A percentile compares a stretch with the other conserved stretches of the same genome.
phyloP scores from a whole-genome alignment of 2,329 filamentous ascomycete species.

The Sclerotinia minor region DNA sequence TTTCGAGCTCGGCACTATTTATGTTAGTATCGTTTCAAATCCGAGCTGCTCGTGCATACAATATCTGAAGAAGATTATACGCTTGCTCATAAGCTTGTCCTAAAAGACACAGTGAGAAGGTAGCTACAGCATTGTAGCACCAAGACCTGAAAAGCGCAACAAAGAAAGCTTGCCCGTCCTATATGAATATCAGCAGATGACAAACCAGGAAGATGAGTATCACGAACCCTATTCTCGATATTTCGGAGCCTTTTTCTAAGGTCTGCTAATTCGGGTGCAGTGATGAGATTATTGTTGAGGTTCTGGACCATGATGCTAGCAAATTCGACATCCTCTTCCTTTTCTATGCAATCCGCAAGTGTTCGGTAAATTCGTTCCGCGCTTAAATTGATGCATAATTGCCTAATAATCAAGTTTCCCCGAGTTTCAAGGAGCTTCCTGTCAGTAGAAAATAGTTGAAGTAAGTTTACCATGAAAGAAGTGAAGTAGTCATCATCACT shows the following conservation, averaged over 20 bases:
- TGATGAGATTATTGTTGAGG: constrained; percentile 98
- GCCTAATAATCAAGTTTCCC: constrained; percentile 94
- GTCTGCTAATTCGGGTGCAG: constrained; percentile 89
- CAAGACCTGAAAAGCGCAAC: constrained; percentile 92
- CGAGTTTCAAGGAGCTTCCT: constrained; percentile 85
- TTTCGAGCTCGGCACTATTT: constrained; percentile 84
- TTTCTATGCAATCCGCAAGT: constrained; percentile 93
- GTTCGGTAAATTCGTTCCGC: constrained; percentile 95
- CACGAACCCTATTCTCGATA: constrained; percentile 73
- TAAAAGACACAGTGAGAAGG: constrained; percentile 91
- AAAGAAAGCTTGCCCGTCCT: constrained; percentile 95
- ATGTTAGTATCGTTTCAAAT: constrained; percentile 36
- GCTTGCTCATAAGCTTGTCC: constrained; percentile 98
- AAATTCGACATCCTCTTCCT: constrained; percentile 97
- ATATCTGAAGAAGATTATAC: constrained; percentile 92
- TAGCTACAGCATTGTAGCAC: constrained; percentile 98
- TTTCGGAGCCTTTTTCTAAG: constrained; percentile 87
- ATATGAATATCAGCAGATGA: constrained; percentile 27
- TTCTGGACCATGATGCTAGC: constrained; percentile 99
- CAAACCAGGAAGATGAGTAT: neutral
- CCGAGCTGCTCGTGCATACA: constrained; percentile 53
- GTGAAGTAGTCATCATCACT: constrained; percentile 97
- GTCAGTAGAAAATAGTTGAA: constrained; percentile 95
- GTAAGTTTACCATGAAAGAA: constrained; percentile 95
- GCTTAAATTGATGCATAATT: constrained; percentile 88